phyloP scores from a whole-genome alignment of 1,284 basidiomycete species.

The Schizopora paradoxa region DNA sequence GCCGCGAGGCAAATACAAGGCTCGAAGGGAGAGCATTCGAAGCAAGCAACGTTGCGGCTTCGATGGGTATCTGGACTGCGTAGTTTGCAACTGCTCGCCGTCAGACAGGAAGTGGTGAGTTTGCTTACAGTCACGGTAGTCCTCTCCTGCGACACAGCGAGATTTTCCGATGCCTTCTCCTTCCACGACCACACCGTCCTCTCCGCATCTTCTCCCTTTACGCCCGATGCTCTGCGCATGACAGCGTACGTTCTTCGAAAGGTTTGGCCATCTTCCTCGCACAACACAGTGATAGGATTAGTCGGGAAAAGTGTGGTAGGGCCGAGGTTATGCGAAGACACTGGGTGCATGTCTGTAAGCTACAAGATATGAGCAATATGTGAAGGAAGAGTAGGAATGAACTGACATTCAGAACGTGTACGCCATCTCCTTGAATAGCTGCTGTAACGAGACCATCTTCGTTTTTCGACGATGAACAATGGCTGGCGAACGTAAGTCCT shows the following conservation, averaged over 20 bases:
- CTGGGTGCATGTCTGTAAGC: slow-evolving; percentile 61
- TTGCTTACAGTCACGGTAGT: slow-evolving; percentile 44
- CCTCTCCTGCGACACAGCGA: slow-evolving; percentile 29
- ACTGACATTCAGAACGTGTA: slow-evolving; percentile 67
- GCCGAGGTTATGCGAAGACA: slow-evolving; percentile 61
- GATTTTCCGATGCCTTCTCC: slow-evolving; percentile 41
- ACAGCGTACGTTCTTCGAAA: slow-evolving; percentile 52
- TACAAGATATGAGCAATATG: slow-evolving; percentile 25
- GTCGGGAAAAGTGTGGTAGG: slow-evolving; percentile 56
- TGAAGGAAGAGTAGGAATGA: slow-evolving; percentile 3
- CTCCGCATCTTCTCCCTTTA: slow-evolving; percentile 35
- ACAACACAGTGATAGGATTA: slow-evolving; percentile 44
- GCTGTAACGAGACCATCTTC: slow-evolving; percentile 55
- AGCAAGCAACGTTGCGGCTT: too few species aligned
- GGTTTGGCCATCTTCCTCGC: slow-evolving; percentile 30
- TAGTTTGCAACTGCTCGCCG: too few species aligned
- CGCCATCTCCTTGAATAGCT: slow-evolving; percentile 62
- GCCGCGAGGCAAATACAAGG: slow-evolving; percentile 41
- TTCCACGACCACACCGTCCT: slow-evolving; percentile 60
- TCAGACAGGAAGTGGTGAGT: too few species aligned
- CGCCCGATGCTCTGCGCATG: slow-evolving; percentile 43
- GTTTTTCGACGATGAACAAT: slow-evolving; percentile 33
- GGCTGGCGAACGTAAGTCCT: slow-evolving; percentile 36
- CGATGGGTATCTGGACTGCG: too few species aligned
- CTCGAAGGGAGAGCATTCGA: slow-evolving; percentile 37